Base-by-base conservation (phyloP, 176 grass and related monocot species). In the Bolboschoenus planiculmis region DNA sequence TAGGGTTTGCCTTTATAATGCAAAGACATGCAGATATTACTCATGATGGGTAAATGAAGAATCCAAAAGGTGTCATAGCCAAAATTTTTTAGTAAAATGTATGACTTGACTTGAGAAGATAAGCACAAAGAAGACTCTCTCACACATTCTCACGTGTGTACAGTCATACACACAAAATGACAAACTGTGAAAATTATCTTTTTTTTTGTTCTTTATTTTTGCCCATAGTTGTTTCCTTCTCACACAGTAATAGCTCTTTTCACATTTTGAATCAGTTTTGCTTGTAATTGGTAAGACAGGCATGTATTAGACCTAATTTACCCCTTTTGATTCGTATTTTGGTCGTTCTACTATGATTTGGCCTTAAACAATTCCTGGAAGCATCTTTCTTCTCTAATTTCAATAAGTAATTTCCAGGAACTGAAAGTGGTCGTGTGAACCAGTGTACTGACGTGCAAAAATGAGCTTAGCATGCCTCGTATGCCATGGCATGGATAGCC, bases 391-490 rank as follows among this genome's bases (percentile, higher is more conserved):
- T 51, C 24, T 50, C 42, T 75, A 75, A 77, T 44, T 77, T 53
- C 34, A 14, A 53, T 6, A 53, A 77, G 46, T 77, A 33, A 75
- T 77, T 77, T 76, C 33, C 46, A 77, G 72, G 72, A 50, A 76
- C 26, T 51, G 72, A 20, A 2, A 53, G 21, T 77, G 36, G 8
- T 77, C 0, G 26, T 33, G 13, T 21, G 72, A 76, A 26, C 72
- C 9, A 51, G 26, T 74, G 26, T 31, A 31, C 15, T 74, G 67
- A 68, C 24, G 10, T 8, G 62, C 81, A 74, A 90, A 23, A 70
- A 97, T 97, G 91, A 92, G 88, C 83, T 87, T 91, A 67, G 88
- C 89, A 42, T 97, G 91, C 72, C 84, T 97, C 63, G 91, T 87
- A 67, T 97, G 94, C 57, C 91, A 90, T 87, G 91, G 85, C 79